Evolutionary conservation across 2,329 filamentous ascomycete genomes (phyloP).

Genomic region (Catunica adiposa): DNA sequence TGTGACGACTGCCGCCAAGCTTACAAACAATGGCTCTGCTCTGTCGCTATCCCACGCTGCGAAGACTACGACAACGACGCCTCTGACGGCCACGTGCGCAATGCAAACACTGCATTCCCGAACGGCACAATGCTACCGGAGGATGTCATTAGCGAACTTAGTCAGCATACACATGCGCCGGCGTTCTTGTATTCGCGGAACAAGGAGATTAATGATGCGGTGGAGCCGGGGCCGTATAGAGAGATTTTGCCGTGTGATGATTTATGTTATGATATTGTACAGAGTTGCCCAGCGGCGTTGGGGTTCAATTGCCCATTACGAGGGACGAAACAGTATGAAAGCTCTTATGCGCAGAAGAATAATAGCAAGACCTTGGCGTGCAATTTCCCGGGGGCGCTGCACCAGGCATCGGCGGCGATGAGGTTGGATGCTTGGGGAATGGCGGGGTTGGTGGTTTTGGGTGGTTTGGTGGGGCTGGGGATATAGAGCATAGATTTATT

Average conservation of each 20-base stretch:
- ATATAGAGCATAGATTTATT: not conserved
- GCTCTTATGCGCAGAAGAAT: slow-evolving; percentile 22
- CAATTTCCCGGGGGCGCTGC: slow-evolving; percentile 19
- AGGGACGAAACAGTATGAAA: slow-evolving; percentile 21
- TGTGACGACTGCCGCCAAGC: slow-evolving; percentile 62
- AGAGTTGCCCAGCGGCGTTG: slow-evolving; percentile 64
- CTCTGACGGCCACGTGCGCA: slow-evolving; percentile 37
- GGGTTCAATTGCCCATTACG: slow-evolving; percentile 56
- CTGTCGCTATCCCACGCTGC: slow-evolving; percentile 82
- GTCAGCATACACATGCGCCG: slow-evolving; percentile 19
- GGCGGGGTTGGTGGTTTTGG: not conserved
- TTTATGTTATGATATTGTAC: slow-evolving; percentile 71
- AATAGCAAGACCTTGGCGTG: slow-evolving; percentile 20
- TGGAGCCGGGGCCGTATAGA: slow-evolving; percentile 80
- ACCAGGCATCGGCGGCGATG: slow-evolving; percentile 9
- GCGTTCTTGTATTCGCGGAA: slow-evolving; percentile 45
- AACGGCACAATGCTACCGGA: slow-evolving; percentile 43
- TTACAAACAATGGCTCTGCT: slow-evolving; percentile 92
- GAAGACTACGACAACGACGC: slow-evolving; percentile 54
- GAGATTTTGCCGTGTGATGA: slow-evolving; percentile 81
- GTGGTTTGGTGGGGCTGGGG: not conserved
- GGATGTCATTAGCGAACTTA: slow-evolving; percentile 17
- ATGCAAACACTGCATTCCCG: slow-evolving; percentile 52
- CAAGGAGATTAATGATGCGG: slow-evolving; percentile 48
- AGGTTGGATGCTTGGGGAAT: not conserved